These are phyloP conservation scores for Starmera amethionina DNA, from an alignment of 805 yeast species.

Conservation along the genomic window DNA sequence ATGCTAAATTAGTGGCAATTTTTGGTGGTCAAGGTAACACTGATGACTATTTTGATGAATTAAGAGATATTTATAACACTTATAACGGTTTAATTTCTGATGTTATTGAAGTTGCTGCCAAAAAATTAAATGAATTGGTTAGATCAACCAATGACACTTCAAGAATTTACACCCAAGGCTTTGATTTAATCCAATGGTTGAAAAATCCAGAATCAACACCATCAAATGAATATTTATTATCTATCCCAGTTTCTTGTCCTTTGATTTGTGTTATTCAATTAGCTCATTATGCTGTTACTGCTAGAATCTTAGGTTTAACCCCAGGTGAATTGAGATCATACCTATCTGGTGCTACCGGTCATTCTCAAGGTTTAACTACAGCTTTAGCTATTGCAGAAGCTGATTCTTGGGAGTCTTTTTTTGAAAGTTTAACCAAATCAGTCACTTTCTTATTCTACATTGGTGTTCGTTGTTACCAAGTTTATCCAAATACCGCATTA, in stretches of 20 bases:
- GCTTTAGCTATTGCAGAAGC: conserved; percentile 84
- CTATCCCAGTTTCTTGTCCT: conserved; percentile 96
- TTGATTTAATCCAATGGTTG: conserved; percentile 84
- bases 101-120: conserved; percentile 61
- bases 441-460: conserved; percentile 82
- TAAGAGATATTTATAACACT: conserved; percentile 70
- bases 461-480: conserved; percentile 84
- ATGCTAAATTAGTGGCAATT: conserved; percentile 67
- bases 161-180: conserved; percentile 88
- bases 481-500: conserved; percentile 87
- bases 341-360: conserved; percentile 76
- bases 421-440: conserved; percentile 62
- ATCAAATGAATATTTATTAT: conserved; percentile 74
- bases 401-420: conserved; percentile 79
- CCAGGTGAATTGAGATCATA: conserved; percentile 79
- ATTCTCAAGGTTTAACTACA: conserved; percentile 85
- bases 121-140: conserved; percentile 56
- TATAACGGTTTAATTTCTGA: conserved; percentile 70
- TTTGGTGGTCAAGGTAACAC: conserved; percentile 99
- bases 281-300: conserved; percentile 84
- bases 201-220: conserved; percentile 81
- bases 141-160: conserved; percentile 67
- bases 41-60: conserved; percentile 94
- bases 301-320: conserved; percentile 71
- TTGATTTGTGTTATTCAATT: conserved; percentile 92